phyloP scores from a whole-genome alignment of 169 alveolate species.

The Condylostoma magnum region DNA sequence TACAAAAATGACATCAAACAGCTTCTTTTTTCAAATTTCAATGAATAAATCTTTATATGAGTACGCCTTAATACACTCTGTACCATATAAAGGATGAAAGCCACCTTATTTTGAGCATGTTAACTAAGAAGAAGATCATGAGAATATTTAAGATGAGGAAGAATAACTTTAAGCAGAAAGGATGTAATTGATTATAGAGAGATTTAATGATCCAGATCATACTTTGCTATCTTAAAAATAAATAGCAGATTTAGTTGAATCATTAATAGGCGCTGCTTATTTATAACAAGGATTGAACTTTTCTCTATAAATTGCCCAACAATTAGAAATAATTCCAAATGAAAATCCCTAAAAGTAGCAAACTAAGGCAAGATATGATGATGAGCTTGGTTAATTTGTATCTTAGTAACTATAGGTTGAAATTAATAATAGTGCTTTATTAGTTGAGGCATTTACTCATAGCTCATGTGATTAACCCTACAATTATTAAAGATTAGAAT shows the following conservation, averaged over 20 bases:
- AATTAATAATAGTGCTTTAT: not conserved
- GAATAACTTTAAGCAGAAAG: not conserved
- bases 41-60: not conserved
- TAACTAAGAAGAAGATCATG: not conserved
- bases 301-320: not conserved
- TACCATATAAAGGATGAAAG: not conserved
- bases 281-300: conserved; percentile 14
- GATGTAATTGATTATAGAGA: not conserved
- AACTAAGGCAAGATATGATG: no score
- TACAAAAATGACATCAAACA: not conserved
- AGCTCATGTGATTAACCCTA: not conserved
- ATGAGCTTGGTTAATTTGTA: no score
- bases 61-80: not conserved
- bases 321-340: not conserved
- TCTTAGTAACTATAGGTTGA: no score
- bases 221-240: not conserved
- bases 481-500: conserved; percentile 43
- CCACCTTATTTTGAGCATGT: not conserved
- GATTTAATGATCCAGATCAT: not conserved
- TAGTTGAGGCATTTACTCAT: conserved; percentile 29
- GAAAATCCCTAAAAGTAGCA: no score
- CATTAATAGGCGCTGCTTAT: conserved; percentile 25
- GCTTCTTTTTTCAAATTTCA: not conserved
- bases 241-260: conserved; percentile 15
- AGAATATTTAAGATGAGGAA: conserved; percentile 12